phyloP scores from a whole-genome alignment of 441 rosid genomes.

The Arabidopsis hybrid region DNA sequence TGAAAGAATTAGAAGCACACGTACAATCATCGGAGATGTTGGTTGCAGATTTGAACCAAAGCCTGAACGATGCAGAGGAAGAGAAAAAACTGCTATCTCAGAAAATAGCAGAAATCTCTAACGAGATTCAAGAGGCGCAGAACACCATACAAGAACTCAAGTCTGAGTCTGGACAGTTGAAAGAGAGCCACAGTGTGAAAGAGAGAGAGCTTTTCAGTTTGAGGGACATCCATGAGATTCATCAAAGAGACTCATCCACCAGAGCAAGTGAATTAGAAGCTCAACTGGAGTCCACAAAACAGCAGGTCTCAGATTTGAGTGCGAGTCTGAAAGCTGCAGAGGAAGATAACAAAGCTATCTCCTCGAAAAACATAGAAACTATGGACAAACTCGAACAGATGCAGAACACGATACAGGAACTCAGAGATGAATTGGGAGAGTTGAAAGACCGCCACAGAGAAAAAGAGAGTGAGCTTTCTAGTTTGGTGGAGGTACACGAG shows the following conservation, averaged over 20 bases:
- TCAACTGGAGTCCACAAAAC: constrained; percentile 64
- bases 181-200: constrained; percentile 41
- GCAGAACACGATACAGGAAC: constrained; percentile 50
- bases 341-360: constrained; percentile 54
- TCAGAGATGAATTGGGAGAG: constrained; percentile 54
- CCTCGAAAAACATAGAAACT: constrained; percentile 40
- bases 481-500: constrained; percentile 39
- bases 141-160: constrained; percentile 57
- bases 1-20: constrained; percentile 61
- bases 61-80: constrained; percentile 51
- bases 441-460: constrained; percentile 45
- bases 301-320: constrained; percentile 58
- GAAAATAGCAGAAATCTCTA: constrained; percentile 52
- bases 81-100: constrained; percentile 48
- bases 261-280: constrained; percentile 47
- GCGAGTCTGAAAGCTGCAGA: constrained; percentile 46
- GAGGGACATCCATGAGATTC: constrained; percentile 41
- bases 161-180: constrained; percentile 53
- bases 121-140: constrained; percentile 58
- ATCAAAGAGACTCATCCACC: constrained; percentile 51
- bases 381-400: constrained; percentile 49
- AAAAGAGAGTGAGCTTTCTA: constrained; percentile 39
- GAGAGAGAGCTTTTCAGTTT: constrained; percentile 35
- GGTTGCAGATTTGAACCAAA: constrained; percentile 56
- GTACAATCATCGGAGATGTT: constrained; percentile 62